A percentile compares a stretch with the other conserved stretches of the same genome.
These are phyloP conservation scores for Stagonosporopsis chrysanthemi DNA, from an alignment of 2,329 filamentous ascomycete genomes.

Conservation along the genomic window DNA sequence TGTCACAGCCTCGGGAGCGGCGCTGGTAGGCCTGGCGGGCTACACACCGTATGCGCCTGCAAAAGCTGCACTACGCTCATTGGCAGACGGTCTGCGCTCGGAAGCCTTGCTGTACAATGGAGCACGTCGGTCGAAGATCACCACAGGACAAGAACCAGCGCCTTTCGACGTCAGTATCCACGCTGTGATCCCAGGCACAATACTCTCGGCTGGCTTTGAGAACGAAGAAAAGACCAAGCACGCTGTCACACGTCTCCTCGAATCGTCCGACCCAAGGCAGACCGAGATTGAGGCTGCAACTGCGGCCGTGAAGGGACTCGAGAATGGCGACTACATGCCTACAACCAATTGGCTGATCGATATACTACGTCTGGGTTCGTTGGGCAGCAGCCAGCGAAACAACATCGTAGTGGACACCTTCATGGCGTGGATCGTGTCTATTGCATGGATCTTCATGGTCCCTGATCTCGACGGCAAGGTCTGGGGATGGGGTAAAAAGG, in stretches of 20 bases:
- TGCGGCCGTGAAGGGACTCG: slow-evolving; percentile 74
- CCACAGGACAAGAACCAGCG: slow-evolving; percentile 49
- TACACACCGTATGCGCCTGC: slow-evolving; percentile 84
- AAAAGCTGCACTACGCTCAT: slow-evolving; percentile 82
- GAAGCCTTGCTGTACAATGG: slow-evolving; percentile 88
- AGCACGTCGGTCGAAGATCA: slow-evolving; percentile 51
- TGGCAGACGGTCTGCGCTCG: slow-evolving; percentile 83
- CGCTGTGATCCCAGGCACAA: slow-evolving; percentile 83
- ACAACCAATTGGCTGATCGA: slow-evolving; percentile 76
- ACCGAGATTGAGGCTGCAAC: slow-evolving; percentile 79
- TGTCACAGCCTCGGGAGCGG: slow-evolving; percentile 80
- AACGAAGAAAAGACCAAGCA: slow-evolving; percentile 83
- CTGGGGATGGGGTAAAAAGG: slow-evolving; percentile 64
- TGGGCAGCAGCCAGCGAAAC: slow-evolving; percentile 63
- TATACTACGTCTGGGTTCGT: slow-evolving; percentile 69
- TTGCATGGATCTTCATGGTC: slow-evolving; percentile 64
- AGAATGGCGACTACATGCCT: slow-evolving; percentile 80
- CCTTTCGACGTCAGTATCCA: slow-evolving; percentile 78
- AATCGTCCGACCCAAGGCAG: slow-evolving; percentile 82
- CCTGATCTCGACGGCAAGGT: slow-evolving; percentile 66
- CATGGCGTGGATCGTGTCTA: slow-evolving; percentile 60
- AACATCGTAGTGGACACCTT: slow-evolving; percentile 62
- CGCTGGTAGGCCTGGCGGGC: slow-evolving; percentile 79
- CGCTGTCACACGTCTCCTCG: slow-evolving; percentile 77
- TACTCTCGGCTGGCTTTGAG: slow-evolving; percentile 76